Base-by-base conservation (phyloP, 2,329 filamentous ascomycete species). In the Fusarium sp. region DNA sequence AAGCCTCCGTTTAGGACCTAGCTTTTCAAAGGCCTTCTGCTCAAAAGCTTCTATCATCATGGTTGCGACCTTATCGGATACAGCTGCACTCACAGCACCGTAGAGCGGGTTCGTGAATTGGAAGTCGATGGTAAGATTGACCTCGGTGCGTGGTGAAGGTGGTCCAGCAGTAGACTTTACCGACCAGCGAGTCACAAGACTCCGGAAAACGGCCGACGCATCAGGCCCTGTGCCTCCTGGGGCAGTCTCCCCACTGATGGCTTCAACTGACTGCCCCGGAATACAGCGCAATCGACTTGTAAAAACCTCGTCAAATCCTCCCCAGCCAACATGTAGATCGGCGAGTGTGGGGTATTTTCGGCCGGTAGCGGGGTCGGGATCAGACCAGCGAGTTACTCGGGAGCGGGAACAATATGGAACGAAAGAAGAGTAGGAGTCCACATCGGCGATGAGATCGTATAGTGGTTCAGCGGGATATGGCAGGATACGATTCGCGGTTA, bases 1-100 rank as follows among this genome's bases (percentile, higher is more conserved):
- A 17, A 69, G 61, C 37, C 49, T 69, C 29, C 53, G 63, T 25
- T 54, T 58, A 11, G 52, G 54, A 23, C 66, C 70, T 9, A 80
- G 63, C 51, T 74, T 74, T 72, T 86, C 82, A 75, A 82, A 83
- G 8, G 96, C 94, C 74, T 92, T 85, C 79, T 88, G 87, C 81
- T 97, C 94, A 82, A 99, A 99, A 2, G 96, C 95, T 77, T 92
- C 90, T 69, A 98, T 91, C 94, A 99, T 97, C 67, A 91, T 84
- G 6, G 88, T 89, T 2, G 93, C 95, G 66, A 97, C 89, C 80
- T 92, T 93, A 31, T 93, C 91, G 68, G 93, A 93, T 23, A 96
- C 90, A 33, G 92, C 90, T 36, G 89, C 86, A 76, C 94, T 96
- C 75, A 97, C 83, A 20, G 91, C 88, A 40, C 89, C 90, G 80